Conservation (phyloP, 78 protist genomes). For the Pigoraptor vietnamica region DNA sequence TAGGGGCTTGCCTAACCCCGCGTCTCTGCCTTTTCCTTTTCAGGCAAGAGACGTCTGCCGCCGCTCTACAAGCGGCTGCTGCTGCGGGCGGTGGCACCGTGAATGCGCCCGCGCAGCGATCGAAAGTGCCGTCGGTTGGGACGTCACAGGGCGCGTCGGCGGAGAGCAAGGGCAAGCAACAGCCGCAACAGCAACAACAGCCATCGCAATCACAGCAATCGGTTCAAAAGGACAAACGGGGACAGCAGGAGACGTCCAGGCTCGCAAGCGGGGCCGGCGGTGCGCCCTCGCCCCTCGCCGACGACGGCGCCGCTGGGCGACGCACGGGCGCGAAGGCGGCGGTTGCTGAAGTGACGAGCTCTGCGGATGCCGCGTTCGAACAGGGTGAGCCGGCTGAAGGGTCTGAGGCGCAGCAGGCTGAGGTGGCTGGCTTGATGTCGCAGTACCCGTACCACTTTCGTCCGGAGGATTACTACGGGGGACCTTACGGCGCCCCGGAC, state of each 20-base stretch:
- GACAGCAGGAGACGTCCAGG: background rate
- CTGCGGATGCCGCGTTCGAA: too few relatives aligned
- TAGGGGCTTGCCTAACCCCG: too few relatives aligned
- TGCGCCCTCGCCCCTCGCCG: too few relatives aligned
- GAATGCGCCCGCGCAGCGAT: background rate
- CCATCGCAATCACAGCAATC: background rate
- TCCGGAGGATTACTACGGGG: background rate
- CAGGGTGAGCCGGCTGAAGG: too few relatives aligned
- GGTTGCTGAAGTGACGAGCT: too few relatives aligned
- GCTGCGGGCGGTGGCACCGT: background rate
- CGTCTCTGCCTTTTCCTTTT: background rate
- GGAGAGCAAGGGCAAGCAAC: background rate
- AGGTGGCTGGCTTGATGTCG: background rate
- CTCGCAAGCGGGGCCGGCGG: too few relatives aligned
- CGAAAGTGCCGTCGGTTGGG: background rate
- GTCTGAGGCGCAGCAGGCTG: background rate
- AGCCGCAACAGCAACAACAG: background rate
- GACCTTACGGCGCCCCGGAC: background rate
- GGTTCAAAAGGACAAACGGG: background rate
- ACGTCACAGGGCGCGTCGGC: background rate
- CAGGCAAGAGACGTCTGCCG: background rate
- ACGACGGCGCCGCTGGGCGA: too few relatives aligned
- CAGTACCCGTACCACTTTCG: background rate
- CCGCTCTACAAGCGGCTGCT: background rate
- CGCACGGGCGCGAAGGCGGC: too few relatives aligned